These are phyloP conservation scores for Rhipidocladum racemiflorum DNA, from an alignment of 176 grass and related monocot species.

Conservation along the genomic window DNA sequence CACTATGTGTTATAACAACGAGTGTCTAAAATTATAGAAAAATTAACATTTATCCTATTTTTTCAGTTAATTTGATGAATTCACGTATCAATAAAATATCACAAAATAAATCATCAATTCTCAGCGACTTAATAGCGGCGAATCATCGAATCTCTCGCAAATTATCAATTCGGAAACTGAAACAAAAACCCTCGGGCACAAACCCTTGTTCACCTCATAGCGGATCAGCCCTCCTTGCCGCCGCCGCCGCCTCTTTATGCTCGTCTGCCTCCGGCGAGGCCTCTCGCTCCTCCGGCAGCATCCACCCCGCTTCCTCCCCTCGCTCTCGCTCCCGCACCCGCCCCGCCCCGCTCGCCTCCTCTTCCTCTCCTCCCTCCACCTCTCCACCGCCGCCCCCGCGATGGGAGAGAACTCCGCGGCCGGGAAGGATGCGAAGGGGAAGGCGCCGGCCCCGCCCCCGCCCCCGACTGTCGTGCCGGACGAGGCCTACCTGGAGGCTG, in stretches of 20 bases:
- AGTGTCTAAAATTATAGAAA: too few relatives aligned
- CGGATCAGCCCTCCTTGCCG: background rate
- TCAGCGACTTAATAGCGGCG: too few relatives aligned
- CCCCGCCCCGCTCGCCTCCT: background rate
- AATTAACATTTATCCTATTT: too few relatives aligned
- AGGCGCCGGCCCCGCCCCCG: background rate
- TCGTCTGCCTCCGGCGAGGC: slow-evolving; percentile 47
- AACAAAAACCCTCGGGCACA: background rate
- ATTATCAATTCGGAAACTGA: too few relatives aligned
- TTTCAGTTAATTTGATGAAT: too few relatives aligned
- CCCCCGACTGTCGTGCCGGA: slow-evolving; percentile 28
- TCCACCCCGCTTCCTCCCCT: background rate
- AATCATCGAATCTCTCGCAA: too few relatives aligned
- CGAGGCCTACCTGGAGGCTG: slow-evolving; percentile 56
- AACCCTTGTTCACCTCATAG: background rate
- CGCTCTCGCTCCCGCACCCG: background rate
- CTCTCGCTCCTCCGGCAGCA: slow-evolving; percentile 33
- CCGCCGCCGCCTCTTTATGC: slow-evolving; percentile 42
- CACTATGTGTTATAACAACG: too few relatives aligned
- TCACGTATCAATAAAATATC: too few relatives aligned
- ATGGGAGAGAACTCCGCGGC: slow-evolving; percentile 43
- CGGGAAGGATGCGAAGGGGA: slow-evolving; percentile 33
- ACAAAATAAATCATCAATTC: too few relatives aligned
- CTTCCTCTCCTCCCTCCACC: background rate
- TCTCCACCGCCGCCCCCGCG: background rate